Percentiles rank a stretch among this genome's conserved stretches.
phyloP scores from a whole-genome alignment of 2,329 filamentous ascomycete species.

The Colletotrichum australisinense region DNA sequence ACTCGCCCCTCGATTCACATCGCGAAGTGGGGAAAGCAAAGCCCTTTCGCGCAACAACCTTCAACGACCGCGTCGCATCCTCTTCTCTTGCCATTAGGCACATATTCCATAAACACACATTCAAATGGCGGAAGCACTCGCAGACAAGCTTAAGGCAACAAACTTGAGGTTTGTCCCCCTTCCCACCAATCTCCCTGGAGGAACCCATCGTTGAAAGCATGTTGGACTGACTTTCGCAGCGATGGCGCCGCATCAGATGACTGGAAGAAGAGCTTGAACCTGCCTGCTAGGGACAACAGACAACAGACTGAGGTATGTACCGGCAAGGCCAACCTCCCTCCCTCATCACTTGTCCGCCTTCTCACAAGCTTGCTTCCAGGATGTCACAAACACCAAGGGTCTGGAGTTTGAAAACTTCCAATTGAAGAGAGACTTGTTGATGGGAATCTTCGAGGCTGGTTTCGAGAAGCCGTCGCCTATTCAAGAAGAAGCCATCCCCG shows the following conservation, averaged over 20 bases:
- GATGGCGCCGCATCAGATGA: conserved; percentile 67
- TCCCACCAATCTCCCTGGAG: neutral
- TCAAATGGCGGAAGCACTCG: conserved; percentile 57
- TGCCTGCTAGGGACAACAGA: conserved; percentile 79
- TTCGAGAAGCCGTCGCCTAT: conserved; percentile 99
- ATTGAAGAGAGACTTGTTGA: conserved; percentile 93
- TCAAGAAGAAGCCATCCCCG: conserved; percentile 98
- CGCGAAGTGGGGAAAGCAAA: conserved; percentile 35
- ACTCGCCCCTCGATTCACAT: conserved; percentile 28
- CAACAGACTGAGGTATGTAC: conserved; percentile 81
- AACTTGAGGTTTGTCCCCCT: conserved; percentile 51
- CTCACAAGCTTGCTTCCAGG: conserved; percentile 61
- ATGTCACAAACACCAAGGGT: conserved; percentile 98
- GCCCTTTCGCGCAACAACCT: conserved; percentile 27
- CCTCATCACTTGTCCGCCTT: conserved; percentile 24
- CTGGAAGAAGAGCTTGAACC: conserved; percentile 80
- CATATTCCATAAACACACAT: conserved; percentile 14
- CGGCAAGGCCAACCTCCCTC: neutral
- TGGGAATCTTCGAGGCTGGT: conserved; percentile 99
- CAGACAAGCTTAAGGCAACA: conserved; percentile 56
- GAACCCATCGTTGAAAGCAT: neutral
- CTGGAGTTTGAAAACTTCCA: conserved; percentile 98
- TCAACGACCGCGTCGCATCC: conserved; percentile 15
- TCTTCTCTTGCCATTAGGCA: conserved; percentile 21
- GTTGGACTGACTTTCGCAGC: conserved; percentile 53